These are phyloP conservation scores for Amphicarpaea edgeworthii DNA, from an alignment of 306 rosid genomes.

Conservation along the genomic window DNA sequence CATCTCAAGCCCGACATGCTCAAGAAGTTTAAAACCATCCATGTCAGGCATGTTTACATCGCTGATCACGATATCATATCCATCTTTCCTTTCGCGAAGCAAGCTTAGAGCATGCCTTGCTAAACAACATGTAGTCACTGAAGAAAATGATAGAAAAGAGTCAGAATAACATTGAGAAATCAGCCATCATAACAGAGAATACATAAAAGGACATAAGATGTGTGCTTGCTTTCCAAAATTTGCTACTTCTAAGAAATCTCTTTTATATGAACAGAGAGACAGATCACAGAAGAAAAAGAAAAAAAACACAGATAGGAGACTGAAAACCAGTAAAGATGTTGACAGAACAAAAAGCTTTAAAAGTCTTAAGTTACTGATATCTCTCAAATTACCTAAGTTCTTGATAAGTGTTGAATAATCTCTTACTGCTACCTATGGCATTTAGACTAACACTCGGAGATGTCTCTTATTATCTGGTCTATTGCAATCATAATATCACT, in stretches of 20 bases:
- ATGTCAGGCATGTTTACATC: constrained; percentile 99
- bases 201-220: constrained; percentile 21
- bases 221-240: constrained; percentile 8
- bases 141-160: constrained; percentile 30
- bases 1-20: constrained; percentile 99
- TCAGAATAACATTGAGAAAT: constrained; percentile 35
- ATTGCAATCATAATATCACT: background rate
- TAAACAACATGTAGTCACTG: constrained; percentile 92
- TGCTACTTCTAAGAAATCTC: background rate
- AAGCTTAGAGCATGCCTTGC: constrained; percentile 84
- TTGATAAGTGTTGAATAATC: background rate
- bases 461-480: background rate
- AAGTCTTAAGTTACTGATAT: background rate
- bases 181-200: constrained; percentile 18
- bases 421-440: background rate
- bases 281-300: background rate
- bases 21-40: constrained; percentile 99
- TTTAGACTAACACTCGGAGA: background rate
- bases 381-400: constrained; percentile 7
- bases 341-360: background rate
- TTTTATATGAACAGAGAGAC: constrained; percentile 1
- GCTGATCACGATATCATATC: constrained; percentile 91
- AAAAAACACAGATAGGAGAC: background rate
- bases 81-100: constrained; percentile 91
- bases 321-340: background rate